These are phyloP conservation scores for Trematosphaeria pertusa DNA, from an alignment of 2,329 filamentous ascomycete genomes.

Conservation along the genomic window DNA sequence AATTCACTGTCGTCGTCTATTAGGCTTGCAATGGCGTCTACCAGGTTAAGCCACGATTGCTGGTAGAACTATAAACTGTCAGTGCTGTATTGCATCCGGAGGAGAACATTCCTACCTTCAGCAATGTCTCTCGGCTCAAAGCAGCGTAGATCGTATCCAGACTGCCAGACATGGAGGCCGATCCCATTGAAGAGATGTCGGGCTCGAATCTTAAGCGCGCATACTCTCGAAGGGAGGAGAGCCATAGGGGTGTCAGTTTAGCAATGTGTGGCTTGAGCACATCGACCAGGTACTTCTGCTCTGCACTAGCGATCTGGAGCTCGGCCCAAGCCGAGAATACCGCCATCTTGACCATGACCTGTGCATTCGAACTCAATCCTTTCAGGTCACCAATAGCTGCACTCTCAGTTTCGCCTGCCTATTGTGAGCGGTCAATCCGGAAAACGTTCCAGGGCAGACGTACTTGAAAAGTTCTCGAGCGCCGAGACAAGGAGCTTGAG, in stretches of 20 bases:
- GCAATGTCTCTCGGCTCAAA: slow-evolving; percentile 88
- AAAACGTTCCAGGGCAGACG: slow-evolving; percentile 19
- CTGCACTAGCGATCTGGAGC: slow-evolving; percentile 90
- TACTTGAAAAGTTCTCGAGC: slow-evolving; percentile 86
- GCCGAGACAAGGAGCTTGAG: slow-evolving; percentile 90
- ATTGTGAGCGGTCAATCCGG: slow-evolving; percentile 20
- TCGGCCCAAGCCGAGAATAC: slow-evolving; percentile 98
- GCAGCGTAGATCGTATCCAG: slow-evolving; percentile 95
- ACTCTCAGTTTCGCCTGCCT: slow-evolving; percentile 70
- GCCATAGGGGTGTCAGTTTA: slow-evolving; percentile 89
- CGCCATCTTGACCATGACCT: slow-evolving; percentile 98
- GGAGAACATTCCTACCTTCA: slow-evolving; percentile 61
- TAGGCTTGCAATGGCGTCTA: slow-evolving; percentile 94
- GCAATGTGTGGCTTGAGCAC: slow-evolving; percentile 91
- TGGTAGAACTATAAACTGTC: slow-evolving; percentile 76
- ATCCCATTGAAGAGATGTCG: slow-evolving; percentile 89
- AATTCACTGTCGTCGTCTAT: slow-evolving; percentile 98
- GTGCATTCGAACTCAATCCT: slow-evolving; percentile 91
- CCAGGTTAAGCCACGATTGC: slow-evolving; percentile 93
- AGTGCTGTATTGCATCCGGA: slow-evolving; percentile 6
- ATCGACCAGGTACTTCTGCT: slow-evolving; percentile 86
- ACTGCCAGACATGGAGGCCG: slow-evolving; percentile 80
- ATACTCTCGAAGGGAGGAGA: slow-evolving; percentile 91
- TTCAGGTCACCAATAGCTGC: slow-evolving; percentile 92
- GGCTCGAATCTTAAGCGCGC: slow-evolving; percentile 93